Base-by-base conservation (phyloP, 306 rosid species). In the Castanea mollissima region DNA sequence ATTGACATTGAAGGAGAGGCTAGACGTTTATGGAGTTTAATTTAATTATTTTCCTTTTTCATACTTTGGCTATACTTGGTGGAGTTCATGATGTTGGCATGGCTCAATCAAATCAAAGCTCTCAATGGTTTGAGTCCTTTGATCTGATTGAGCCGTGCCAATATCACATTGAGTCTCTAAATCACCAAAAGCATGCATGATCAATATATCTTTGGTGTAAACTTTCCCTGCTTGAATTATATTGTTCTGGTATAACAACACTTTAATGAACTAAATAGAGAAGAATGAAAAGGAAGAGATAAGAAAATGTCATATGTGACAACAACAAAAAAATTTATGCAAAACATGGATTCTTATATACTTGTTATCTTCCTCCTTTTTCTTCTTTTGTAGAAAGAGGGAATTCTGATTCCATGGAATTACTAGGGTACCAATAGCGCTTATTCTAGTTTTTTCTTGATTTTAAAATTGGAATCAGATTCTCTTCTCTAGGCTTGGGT, bases 111-210 rank as follows among this genome's bases (percentile, higher is more conserved):
- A 83, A 87, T 85, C 76, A 85, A 83, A 87, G 81, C 87, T 87
- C 88, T 46, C 83, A 57, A n/a, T 69, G 34, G 12, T 80, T 62
- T 62, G 85, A 81, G 87, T 82, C 84, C 68, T 87, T 87, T 82
- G 19, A 71, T 87, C 69, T 85, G 91, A 87, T 87, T 87, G 91
- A 87, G 91, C 91, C 88, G 91, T 80, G 90, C 88, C 90, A 87
- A 87, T 87, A 87, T 87, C 90, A 34, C 69, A 23, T 59, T 59
- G 6, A 59, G 3, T 23, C 64, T 58, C 64, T 21, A 8, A 12
- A 58, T 58, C 64, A 9, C 54, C 54, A 49, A 49, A 49, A 41
- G 46, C 46, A 41, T 41, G 54, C 54, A 49, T 49, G 15, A 49
- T 49, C 54, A 49, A 49, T 49, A 49, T 49, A 11, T 12, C 5